A percentile compares a stretch with the other conserved stretches of the same genome.
Conservation (phyloP, 2,329 filamentous ascomycete species). For the Colletotrichum cereale region DNA sequence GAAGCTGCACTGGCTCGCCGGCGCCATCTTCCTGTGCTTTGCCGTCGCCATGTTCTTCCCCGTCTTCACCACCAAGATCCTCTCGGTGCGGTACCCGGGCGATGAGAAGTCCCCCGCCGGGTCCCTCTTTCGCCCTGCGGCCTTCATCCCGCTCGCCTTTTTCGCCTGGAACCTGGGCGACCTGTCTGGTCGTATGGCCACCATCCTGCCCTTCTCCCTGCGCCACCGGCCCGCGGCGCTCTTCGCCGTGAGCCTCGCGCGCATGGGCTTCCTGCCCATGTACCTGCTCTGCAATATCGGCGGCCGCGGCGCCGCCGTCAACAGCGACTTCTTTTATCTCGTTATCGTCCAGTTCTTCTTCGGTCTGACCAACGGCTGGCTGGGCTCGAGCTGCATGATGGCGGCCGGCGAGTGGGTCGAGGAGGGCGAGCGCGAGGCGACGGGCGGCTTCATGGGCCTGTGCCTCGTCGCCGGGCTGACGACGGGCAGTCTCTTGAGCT, state of each 20-base stretch:
- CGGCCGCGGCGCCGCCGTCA: conserved; percentile 78
- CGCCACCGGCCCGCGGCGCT: conserved; percentile 74
- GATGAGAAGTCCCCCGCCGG: conserved; percentile 47
- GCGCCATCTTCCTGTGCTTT: conserved; percentile 86
- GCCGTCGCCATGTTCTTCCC: conserved; percentile 93
- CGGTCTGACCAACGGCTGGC: conserved; percentile 87
- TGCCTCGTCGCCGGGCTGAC: conserved; percentile 88
- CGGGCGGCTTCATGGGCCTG: conserved; percentile 93
- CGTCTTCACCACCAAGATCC: conserved; percentile 82
- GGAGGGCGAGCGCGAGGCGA: conserved; percentile 85
- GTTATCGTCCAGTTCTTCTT: conserved; percentile 85
- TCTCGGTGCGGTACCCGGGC: conserved; percentile 53
- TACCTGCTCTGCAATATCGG: conserved; percentile 92
- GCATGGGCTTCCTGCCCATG: conserved; percentile 81
- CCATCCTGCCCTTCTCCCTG: conserved; percentile 69
- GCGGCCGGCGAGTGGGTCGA: conserved; percentile 85
- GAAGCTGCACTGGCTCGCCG: conserved; percentile 83
- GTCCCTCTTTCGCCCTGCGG: conserved; percentile 74
- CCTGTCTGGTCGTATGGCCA: conserved; percentile 78
- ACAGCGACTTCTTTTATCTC: conserved; percentile 90
- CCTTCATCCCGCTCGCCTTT: conserved; percentile 92
- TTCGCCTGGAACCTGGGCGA: conserved; percentile 96
- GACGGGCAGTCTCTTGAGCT: conserved; percentile 89
- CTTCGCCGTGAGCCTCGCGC: conserved; percentile 74
- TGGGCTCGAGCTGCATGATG: conserved; percentile 94